Conservation (phyloP, 805 yeast species). For the Saccharomycopsis babjevae region DNA sequence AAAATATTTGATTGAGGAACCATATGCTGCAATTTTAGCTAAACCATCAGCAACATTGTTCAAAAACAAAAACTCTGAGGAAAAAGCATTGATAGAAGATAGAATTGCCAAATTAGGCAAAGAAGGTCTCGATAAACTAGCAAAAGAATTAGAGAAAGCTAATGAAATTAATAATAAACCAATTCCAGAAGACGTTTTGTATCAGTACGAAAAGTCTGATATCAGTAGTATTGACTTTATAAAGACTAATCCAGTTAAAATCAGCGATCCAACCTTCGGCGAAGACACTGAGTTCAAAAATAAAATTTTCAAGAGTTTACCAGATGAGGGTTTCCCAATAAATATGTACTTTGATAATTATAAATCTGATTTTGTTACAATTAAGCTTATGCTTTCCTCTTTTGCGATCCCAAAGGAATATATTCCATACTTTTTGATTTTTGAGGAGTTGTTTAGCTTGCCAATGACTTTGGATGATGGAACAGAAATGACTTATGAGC, state of each 20-base stretch:
- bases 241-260: constrained; percentile 51
- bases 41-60: constrained; percentile 60
- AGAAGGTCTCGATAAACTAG: constrained; percentile 46
- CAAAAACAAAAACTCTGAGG: constrained; percentile 38
- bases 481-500: constrained; percentile 49
- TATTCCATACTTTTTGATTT: constrained; percentile 55
- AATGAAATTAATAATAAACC: constrained; percentile 58
- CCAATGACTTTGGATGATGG: constrained; percentile 63
- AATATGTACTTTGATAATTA: constrained; percentile 71
- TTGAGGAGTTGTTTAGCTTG: constrained; percentile 58
- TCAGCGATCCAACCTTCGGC: constrained; percentile 24
- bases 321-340: constrained; percentile 43
- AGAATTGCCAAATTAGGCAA: constrained; percentile 46
- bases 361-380: constrained; percentile 67
- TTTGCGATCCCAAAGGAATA: constrained; percentile 39
- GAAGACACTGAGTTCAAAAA: constrained; percentile 20
- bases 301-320: constrained; percentile 21
- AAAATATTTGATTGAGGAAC: constrained; percentile 45
- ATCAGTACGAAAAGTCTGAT: constrained; percentile 59
- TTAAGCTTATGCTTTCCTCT: constrained; percentile 52
- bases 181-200: constrained; percentile 60
- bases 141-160: constrained; percentile 47
- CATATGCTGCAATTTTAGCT: constrained; percentile 58
- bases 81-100: constrained; percentile 36
- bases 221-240: constrained; percentile 68